Evolutionary conservation across 345 rosid genomes (phyloP), one percentile per base, ranked within the genome.

Genomic region (Heritiera littoralis): DNA sequence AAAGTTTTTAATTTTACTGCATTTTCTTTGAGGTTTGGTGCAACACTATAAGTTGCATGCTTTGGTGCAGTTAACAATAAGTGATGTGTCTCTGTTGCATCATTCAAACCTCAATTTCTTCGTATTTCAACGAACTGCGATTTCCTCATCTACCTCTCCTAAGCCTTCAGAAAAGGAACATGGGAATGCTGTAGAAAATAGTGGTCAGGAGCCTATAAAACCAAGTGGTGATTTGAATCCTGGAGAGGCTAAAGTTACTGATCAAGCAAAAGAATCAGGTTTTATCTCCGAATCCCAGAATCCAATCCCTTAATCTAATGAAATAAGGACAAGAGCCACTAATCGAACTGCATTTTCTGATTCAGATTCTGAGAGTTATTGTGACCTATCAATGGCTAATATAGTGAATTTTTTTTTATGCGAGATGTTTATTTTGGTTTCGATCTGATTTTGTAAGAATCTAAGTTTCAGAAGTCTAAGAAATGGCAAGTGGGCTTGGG

Each of bases 311-410:
- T 46, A 43, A 74, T 83, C 87, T 76, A 61, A 32, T 54, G 75
- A 89, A 81, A 77, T 78, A 64, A 78, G 90, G 81, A 81, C 86
- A 80, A 81, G 83, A 74, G 76, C 79, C 54, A 20, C 86, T 85
- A 86, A 91, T 87, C 81, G 72, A 80, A 80, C 78, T 79, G 83
- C 79, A 13, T 86, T 89, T 88, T 89, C 90, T 74, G 89, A 81
- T 86, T 87, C 90, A 82, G 97, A 89, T 85, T 83, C 92, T 0
- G 97, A 92, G 84, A 79, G 76, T 74, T 93, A 86, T 80, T 83
- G n/a, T 38, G 91, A 92, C 46, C 83, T 90, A 12, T 87, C 98
- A 35, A 82, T 64, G 82, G 98, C 88, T 55, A 95, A 94, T 79
- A 83, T 94, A 89, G 87, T 86, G 28, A 23, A 23, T 23, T 23